Conservation (phyloP, 345 rosid species). For the Theobroma cacao region DNA sequence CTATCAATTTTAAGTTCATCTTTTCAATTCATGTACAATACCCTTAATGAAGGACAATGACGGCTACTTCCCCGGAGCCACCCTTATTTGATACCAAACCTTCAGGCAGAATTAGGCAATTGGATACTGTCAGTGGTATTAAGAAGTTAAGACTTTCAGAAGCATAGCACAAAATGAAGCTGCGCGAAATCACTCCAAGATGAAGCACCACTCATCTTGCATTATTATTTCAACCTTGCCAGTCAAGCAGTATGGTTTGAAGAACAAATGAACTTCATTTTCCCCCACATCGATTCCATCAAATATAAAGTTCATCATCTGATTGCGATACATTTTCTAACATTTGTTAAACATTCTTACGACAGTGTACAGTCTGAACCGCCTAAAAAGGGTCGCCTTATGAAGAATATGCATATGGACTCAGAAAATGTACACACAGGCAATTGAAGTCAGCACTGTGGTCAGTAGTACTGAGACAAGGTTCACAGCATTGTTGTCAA, state of each 20-base stretch:
- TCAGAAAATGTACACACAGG: constrained; percentile 65
- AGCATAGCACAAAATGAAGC: background rate
- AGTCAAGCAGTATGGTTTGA: background rate
- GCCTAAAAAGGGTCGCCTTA: background rate
- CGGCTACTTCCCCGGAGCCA: background rate
- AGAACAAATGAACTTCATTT: background rate
- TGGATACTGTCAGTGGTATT: background rate
- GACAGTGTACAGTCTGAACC: background rate
- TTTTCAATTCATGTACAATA: background rate
- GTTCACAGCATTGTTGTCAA: constrained; percentile 93
- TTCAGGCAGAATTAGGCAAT: background rate
- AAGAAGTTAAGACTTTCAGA: background rate
- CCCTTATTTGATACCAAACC: background rate
- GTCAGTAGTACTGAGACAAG: constrained; percentile 69
- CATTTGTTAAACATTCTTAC: background rate
- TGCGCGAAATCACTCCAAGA: background rate
- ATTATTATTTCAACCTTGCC: background rate
- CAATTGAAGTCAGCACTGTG: constrained; percentile 59
- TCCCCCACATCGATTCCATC: background rate
- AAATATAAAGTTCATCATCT: background rate
- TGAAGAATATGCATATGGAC: background rate
- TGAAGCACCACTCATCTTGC: background rate
- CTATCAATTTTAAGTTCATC: no score
- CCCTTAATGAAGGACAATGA: no score
- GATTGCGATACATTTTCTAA: background rate